Evolutionary conservation across 805 yeast species (phyloP).

Genomic region (Vanderwaltozyma yarrowii): DNA sequence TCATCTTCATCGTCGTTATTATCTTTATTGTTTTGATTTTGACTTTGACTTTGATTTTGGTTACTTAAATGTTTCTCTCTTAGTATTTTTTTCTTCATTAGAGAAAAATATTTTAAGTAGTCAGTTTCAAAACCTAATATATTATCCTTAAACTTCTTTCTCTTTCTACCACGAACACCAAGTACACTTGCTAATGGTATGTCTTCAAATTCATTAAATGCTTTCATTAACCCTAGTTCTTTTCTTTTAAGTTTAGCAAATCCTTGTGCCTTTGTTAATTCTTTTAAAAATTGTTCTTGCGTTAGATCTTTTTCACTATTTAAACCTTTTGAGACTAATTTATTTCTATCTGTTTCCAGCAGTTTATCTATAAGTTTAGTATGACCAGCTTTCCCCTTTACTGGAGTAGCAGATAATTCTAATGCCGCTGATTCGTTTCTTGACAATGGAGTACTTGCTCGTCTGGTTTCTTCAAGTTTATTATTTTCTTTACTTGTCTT

Average conservation of each 20-base stretch:
- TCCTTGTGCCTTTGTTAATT: conserved; percentile 16
- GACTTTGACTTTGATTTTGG: no score
- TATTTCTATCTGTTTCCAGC: neutral
- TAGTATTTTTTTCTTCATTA: conserved; percentile 16
- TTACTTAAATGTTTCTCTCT: neutral
- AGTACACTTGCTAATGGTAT: conserved; percentile 27
- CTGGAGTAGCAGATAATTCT: neutral
- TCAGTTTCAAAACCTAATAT: conserved; percentile 29
- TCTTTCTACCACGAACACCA: conserved; percentile 30
- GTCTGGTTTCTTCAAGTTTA: no score
- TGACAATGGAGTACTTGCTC: neutral
- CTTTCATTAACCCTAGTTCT: conserved; percentile 24
- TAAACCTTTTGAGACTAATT: neutral
- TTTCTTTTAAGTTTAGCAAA: conserved; percentile 15
- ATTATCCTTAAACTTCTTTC: conserved; percentile 25
- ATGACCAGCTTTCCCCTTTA: neutral
- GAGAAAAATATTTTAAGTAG: conserved; percentile 15
- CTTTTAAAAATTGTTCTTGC: conserved; percentile 17
- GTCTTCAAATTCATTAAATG: conserved; percentile 28
- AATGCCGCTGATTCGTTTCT: neutral
- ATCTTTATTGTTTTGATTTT: neutral
- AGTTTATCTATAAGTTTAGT: neutral
- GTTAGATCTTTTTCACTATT: conserved; percentile 6
- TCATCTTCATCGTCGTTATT: neutral
- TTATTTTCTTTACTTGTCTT: neutral